Base-by-base conservation (phyloP, 2,329 filamentous ascomycete species). In the Exophiala xenobiotica region DNA sequence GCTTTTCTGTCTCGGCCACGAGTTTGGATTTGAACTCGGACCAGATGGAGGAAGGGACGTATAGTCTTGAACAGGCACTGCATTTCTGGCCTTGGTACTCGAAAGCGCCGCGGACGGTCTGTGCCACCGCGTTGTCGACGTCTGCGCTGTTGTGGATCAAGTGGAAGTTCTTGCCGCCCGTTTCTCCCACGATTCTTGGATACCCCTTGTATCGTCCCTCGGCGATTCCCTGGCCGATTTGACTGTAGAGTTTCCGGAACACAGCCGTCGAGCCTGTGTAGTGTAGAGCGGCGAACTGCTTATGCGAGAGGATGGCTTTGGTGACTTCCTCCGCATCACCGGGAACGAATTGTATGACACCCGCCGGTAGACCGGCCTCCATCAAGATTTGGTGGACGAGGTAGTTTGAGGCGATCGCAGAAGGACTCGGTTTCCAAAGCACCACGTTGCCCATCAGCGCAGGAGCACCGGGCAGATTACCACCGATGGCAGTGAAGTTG, bases 401-500 rank as follows among this genome's bases (percentile, higher is more conserved):
- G 81, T 87, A 91, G 74, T 90, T 93, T 51, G 86, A 88, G 9
- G 86, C 85, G 56, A 95, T 86, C 37, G 90, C 87, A 14, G 77
- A 85, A 63, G 90, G 87, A 24, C 86, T 90, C 9, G 90, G 90
- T 77, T 95, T 95, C 90, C 90, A 95, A 39, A 95, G 75, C 4
- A 95, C 88, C 6, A 95, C 90, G 69, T 95, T 95, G 49, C 90
- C 90, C 75, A 95, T 82, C 46, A 95, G 74, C 0, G 89, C 90
- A 9, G 90, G 89, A 1, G 87, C 84, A 33, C 81, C 85, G 6
- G 86, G 80, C 31, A 95, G 78, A 72, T 95, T 95, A 41, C 85
- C 90, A 8, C 82, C 88, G 63, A 95, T 95, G 63, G 90, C 90
- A n/a, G 90, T 95, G 73, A 95, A 95, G 76, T 95, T 95, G 78